A percentile compares a stretch with the other conserved stretches of the same genome.
Conservation (phyloP, 805 yeast species). For the Starmerella gropengiesseri region DNA sequence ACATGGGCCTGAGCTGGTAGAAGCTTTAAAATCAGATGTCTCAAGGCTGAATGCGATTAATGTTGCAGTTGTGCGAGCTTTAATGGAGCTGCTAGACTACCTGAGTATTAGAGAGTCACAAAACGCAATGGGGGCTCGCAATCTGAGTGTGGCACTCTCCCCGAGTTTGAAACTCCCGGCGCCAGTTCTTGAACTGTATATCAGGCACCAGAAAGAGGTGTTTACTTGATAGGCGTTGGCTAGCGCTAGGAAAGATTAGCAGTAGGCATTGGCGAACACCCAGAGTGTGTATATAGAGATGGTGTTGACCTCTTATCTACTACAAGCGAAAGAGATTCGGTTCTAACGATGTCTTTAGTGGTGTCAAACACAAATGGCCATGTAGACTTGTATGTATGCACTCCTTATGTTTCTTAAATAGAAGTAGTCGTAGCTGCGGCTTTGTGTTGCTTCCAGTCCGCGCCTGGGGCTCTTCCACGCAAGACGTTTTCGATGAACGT, state of each 20-base stretch:
- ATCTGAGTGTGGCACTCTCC: slow-evolving; percentile 40
- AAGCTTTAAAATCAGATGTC: slow-evolving; percentile 8
- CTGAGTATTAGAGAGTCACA: slow-evolving; percentile 49
- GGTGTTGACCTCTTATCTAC: too few species aligned
- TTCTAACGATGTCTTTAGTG: too few species aligned
- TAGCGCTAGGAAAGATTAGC: too few species aligned
- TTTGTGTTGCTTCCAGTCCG: slow-evolving; percentile 5
- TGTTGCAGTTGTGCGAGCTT: slow-evolving; percentile 47
- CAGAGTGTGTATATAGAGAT: neutral
- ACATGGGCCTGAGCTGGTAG: slow-evolving; percentile 28
- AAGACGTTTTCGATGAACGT: slow-evolving; percentile 90
- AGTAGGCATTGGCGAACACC: too few species aligned
- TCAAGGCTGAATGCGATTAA: slow-evolving; percentile 43
- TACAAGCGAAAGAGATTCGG: too few species aligned
- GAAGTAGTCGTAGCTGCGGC: slow-evolving; percentile 5
- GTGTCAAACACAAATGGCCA: too few species aligned
- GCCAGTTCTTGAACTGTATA: slow-evolving; percentile 6
- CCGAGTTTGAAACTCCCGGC: slow-evolving; percentile 12
- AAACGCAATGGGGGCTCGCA: slow-evolving; percentile 78
- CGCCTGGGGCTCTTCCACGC: slow-evolving; percentile 21
- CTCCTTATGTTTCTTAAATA: neutral
- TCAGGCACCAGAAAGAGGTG: slow-evolving; percentile 1
- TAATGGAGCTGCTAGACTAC: slow-evolving; percentile 57
- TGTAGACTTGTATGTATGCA: neutral
- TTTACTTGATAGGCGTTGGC: neutral